phyloP scores from a whole-genome alignment of 441 rosid genomes.

The Kokia cookei region DNA sequence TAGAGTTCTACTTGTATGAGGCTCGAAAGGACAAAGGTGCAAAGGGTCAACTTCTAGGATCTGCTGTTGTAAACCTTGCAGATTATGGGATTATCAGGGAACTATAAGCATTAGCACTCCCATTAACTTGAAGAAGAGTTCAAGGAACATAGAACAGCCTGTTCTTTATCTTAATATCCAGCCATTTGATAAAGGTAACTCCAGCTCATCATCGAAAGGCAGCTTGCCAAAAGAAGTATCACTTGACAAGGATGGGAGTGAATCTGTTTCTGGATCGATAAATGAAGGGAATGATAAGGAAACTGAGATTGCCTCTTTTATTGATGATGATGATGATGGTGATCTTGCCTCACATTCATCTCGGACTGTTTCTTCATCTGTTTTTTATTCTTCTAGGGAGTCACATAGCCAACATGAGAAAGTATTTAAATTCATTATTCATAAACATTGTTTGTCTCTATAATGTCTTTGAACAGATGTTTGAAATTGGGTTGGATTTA shows the following conservation, averaged over 20 bases:
- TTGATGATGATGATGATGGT: constrained; percentile 39
- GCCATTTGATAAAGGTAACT: constrained; percentile 43
- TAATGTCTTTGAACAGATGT: background rate
- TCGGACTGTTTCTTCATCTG: constrained; percentile 38
- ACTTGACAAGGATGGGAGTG: constrained; percentile 47
- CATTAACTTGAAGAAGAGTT: constrained; percentile 53
- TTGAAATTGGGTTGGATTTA: background rate
- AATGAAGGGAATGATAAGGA: constrained; percentile 52
- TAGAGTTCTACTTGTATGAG: constrained; percentile 64
- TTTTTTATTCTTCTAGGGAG: constrained; percentile 24
- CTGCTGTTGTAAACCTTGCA: constrained; percentile 65
- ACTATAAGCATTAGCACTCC: constrained; percentile 35
- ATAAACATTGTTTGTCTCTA: background rate
- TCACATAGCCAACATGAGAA: constrained; percentile 32
- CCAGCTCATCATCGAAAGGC: constrained; percentile 18
- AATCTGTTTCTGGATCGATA: constrained; percentile 44
- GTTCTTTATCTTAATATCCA: constrained; percentile 53
- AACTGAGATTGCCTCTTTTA: constrained; percentile 57
- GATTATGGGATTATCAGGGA: constrained; percentile 56
- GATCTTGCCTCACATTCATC: constrained; percentile 52
- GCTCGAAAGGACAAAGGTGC: constrained; percentile 45
- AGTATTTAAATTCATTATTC: constrained; percentile 27
- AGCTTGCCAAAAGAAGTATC: constrained; percentile 38
- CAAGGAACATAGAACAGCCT: constrained; percentile 40
- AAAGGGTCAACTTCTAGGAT: constrained; percentile 69